These are phyloP conservation scores for Paramecium biaurelia DNA, from an alignment of 73 alveolate species.

Conservation along the genomic window DNA sequence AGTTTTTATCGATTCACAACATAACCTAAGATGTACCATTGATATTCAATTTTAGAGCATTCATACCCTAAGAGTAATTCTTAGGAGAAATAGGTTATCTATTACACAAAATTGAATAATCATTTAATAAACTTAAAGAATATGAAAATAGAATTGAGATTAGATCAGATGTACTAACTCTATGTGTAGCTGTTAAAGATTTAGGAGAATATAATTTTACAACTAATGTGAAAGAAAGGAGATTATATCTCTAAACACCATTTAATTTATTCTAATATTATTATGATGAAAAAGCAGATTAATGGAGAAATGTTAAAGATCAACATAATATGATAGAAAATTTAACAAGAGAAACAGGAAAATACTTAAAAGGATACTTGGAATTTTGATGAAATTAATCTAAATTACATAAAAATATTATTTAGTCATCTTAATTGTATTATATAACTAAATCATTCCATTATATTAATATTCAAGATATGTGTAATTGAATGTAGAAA, in stretches of 20 bases:
- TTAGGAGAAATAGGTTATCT: not conserved
- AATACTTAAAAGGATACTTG: slow-evolving; percentile 57
- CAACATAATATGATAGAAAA: slow-evolving; percentile 38
- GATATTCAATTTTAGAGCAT: not conserved
- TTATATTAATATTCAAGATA: too few species aligned
- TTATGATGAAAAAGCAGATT: slow-evolving; percentile 7
- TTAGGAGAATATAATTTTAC: slow-evolving; percentile 13
- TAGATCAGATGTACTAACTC: not conserved
- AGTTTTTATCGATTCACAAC: not conserved
- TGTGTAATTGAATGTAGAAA: too few species aligned
- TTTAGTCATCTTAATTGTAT: not conserved
- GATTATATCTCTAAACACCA: not conserved
- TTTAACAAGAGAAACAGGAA: slow-evolving; percentile 47
- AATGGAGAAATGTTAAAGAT: slow-evolving; percentile 52
- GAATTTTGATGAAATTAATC: slow-evolving; percentile 20
- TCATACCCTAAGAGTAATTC: not conserved
- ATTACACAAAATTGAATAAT: not conserved
- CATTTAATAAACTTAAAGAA: not conserved
- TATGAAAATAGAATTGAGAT: slow-evolving; percentile 25
- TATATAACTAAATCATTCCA: too few species aligned
- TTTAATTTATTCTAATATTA: slow-evolving; percentile 6
- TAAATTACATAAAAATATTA: not conserved
- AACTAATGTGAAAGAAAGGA: not conserved
- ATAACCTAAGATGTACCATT: not conserved
- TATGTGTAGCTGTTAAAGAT: not conserved